Evolutionary conservation across 495 filamentous ascomycete species (phyloP).

Genomic region (Zalerion maritima): DNA sequence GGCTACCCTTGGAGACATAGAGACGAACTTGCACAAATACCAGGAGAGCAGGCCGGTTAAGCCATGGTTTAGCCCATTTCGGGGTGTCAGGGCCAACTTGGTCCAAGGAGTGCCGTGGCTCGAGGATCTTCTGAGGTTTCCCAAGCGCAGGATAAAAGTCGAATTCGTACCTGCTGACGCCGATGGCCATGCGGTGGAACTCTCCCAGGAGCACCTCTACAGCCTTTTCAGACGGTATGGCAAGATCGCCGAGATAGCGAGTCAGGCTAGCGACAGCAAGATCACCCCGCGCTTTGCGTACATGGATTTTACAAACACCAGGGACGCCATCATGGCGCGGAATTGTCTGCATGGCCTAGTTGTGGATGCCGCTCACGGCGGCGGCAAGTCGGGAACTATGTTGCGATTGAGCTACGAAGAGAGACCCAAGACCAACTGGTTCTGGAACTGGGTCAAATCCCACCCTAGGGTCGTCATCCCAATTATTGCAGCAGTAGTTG

Average conservation of each 20-base stretch:
- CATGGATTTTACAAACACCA: constrained; percentile 55
- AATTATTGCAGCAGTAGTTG: constrained; percentile 58
- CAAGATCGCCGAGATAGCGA: constrained; percentile 65
- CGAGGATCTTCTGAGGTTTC: constrained; percentile 78
- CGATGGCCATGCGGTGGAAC: constrained; percentile 49
- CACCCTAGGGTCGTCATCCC: constrained; percentile 87
- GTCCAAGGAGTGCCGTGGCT: constrained; percentile 87
- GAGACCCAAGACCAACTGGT: constrained; percentile 55
- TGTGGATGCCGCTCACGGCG: constrained; percentile 46
- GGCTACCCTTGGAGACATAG: constrained; percentile 42
- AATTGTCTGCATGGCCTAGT: constrained; percentile 86
- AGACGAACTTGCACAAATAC: constrained; percentile 28
- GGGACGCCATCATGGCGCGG: constrained; percentile 69
- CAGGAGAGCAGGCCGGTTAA: constrained; percentile 57
- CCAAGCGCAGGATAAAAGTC: constrained; percentile 56
- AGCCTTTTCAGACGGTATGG: constrained; percentile 81
- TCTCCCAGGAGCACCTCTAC: constrained; percentile 81
- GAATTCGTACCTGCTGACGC: constrained; percentile 66
- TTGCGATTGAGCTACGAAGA: constrained; percentile 73
- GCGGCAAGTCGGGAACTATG: constrained; percentile 57
- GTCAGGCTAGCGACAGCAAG: constrained; percentile 73
- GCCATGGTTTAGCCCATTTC: constrained; percentile 81
- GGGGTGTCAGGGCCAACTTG: constrained; percentile 47
- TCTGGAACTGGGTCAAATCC: constrained; percentile 76
- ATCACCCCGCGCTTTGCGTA: constrained; percentile 62